Base-by-base conservation (phyloP, 1,139 yeast genomes). In the Pichia sp. region DNA sequence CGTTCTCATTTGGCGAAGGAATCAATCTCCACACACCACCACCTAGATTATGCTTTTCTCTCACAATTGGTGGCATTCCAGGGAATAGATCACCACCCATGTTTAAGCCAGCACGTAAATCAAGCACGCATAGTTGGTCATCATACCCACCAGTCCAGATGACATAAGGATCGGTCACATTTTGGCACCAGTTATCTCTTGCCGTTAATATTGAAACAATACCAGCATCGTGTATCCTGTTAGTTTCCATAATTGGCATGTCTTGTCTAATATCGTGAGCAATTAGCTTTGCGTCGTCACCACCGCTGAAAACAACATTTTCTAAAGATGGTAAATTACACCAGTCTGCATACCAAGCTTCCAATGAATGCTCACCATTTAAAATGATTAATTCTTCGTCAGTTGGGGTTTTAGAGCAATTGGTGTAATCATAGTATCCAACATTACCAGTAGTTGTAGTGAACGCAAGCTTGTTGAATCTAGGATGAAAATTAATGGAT, bases 21-120 rank as follows among this genome's bases (percentile, higher is more conserved):
- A 80, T 66, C 46, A 92, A 69, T 53, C 95, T 68, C 98, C 98
- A 92, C 3, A 90, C 97, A 1, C 98, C 98, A 6, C 97, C 97
- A 1, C 90, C 92, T 2, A 90, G 66, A 44, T 82, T 75, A 36
- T 69, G 65, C 42, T 67, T 66, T 27, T 67, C 60, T 5, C 60
- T 52, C 1, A 66, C 66, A 43, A 61, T 57, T 6, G 90, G 90
- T 1, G 71, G 65, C 38, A 72, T 61, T 1, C 80, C 76, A 16
- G 66, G 63, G 8, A 73, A 63, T 42, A 77, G 60, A 10, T 62
- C 62, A 35, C 56, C 57, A 37, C 69, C 75, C n/a, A 73, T 65
- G n/a, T 34, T 39, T 5, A 34, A 10, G 2, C 68, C 56, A 51
- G 77, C 72, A 47, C 95, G 66, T 39, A 87, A 59, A 61, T 90